Evolutionary conservation across 345 rosid genomes (phyloP).

Genomic region (Brassica carinata): DNA sequence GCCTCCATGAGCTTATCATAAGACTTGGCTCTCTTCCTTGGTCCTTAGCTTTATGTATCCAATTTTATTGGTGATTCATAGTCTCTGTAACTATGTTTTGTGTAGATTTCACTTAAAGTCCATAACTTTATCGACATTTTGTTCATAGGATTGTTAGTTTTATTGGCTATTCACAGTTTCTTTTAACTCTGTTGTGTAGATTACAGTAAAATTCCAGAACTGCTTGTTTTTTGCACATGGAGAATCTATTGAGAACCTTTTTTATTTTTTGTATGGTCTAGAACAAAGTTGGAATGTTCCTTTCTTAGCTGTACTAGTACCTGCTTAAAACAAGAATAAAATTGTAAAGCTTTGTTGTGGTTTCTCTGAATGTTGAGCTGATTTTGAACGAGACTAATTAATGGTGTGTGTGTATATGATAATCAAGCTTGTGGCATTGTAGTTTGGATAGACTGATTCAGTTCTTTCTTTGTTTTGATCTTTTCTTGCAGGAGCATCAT

Average conservation of each 20-base stretch:
- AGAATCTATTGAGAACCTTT: conserved; percentile 38
- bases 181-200: no score
- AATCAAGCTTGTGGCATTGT: neutral
- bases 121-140: no score
- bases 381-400: conserved; percentile 6
- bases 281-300: conserved; percentile 43
- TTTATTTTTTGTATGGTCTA: conserved; percentile 19
- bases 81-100: no score
- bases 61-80: no score
- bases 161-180: no score
- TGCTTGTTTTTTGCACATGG: conserved; percentile 36
- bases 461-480: conserved; percentile 1
- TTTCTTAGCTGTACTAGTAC: conserved; percentile 35
- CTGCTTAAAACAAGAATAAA: neutral
- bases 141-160: no score
- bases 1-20: no score
- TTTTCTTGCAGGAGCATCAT: conserved; percentile 57
- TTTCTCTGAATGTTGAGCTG: conserved; percentile 5
- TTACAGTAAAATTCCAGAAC: no score
- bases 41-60: no score
- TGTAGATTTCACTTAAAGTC: no score
- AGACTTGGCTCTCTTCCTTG: no score
- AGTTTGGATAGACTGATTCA: neutral
- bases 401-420: conserved; percentile 29
- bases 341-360: neutral